Conservation (phyloP, 805 yeast genomes). For the Starmera dryadoides region DNA sequence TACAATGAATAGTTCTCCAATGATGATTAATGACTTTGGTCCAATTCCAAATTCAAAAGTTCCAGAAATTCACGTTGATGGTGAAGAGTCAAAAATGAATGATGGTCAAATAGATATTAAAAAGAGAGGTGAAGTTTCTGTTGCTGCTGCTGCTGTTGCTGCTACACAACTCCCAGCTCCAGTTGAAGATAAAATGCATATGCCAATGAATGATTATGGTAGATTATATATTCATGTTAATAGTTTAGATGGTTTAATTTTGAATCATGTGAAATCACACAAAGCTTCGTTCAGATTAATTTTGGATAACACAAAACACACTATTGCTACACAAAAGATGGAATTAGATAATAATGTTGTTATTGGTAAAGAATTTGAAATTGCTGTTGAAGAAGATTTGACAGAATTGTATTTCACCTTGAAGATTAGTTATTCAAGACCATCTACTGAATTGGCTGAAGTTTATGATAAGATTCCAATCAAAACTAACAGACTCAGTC, state of each 20-base stretch:
- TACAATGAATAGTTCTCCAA: background rate
- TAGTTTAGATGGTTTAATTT: slow-evolving; percentile 35
- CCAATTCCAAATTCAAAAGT: background rate
- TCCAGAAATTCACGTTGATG: background rate
- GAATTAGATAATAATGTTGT: slow-evolving; percentile 23
- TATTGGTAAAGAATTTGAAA: slow-evolving; percentile 73
- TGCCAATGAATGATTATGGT: slow-evolving; percentile 36
- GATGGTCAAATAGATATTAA: slow-evolving; percentile 3
- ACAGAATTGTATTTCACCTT: slow-evolving; percentile 66
- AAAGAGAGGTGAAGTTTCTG: slow-evolving; percentile 6
- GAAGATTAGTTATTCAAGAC: slow-evolving; percentile 50
- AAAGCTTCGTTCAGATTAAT: slow-evolving; percentile 38
- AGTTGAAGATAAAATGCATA: slow-evolving; percentile 3
- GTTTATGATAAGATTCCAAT: slow-evolving; percentile 50
- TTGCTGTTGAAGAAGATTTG: slow-evolving; percentile 46
- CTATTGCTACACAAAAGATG: slow-evolving; percentile 55
- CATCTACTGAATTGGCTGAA: slow-evolving; percentile 45
- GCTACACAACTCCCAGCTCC: background rate
- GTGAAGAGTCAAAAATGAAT: background rate
- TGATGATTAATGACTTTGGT: background rate
- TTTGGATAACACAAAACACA: slow-evolving; percentile 74
- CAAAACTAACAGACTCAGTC: slow-evolving; percentile 36
- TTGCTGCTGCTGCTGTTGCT: background rate
- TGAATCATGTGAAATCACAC: slow-evolving; percentile 38
- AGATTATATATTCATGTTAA: slow-evolving; percentile 38